Evolutionary conservation across 495 filamentous ascomycete species (phyloP).

Genomic region (Neurospora terricola): DNA sequence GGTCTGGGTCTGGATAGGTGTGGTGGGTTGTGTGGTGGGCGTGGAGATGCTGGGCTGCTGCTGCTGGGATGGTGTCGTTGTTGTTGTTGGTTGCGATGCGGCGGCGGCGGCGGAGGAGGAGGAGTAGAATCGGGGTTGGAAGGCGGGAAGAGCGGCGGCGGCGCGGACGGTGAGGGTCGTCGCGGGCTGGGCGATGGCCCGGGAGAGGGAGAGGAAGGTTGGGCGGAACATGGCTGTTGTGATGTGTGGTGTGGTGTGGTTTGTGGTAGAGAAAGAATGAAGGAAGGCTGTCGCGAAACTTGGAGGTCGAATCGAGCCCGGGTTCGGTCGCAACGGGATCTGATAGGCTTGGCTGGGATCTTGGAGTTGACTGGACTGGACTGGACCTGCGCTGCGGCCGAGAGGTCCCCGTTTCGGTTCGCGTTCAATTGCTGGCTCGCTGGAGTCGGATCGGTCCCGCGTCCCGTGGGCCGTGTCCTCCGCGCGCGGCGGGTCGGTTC

Average conservation of each 20-base stretch:
- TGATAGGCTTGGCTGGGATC: background rate
- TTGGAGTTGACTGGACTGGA: background rate
- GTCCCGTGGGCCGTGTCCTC: background rate
- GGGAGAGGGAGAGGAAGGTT: background rate
- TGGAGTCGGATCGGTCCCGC: background rate
- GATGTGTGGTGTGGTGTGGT: background rate
- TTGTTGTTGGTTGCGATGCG: background rate
- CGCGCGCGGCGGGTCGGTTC: background rate
- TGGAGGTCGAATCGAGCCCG: background rate
- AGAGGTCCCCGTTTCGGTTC: background rate
- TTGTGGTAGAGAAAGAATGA: background rate
- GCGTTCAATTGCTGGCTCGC: background rate
- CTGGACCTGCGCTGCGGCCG: background rate
- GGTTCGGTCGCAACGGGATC: background rate
- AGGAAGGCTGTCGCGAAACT: background rate
- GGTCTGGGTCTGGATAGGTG: background rate
- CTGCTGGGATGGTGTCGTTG: background rate
- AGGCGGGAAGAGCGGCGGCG: background rate
- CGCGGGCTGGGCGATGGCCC: conserved; percentile 5
- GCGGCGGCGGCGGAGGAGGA: background rate
- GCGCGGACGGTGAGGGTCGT: background rate
- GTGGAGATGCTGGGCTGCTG: background rate
- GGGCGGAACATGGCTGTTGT: conserved; percentile 11
- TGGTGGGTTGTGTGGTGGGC: background rate
- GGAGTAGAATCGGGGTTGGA: background rate